These are phyloP conservation scores for Aspergillus nomiae DNA, from an alignment of 2,329 filamentous ascomycete genomes.

Conservation along the genomic window DNA sequence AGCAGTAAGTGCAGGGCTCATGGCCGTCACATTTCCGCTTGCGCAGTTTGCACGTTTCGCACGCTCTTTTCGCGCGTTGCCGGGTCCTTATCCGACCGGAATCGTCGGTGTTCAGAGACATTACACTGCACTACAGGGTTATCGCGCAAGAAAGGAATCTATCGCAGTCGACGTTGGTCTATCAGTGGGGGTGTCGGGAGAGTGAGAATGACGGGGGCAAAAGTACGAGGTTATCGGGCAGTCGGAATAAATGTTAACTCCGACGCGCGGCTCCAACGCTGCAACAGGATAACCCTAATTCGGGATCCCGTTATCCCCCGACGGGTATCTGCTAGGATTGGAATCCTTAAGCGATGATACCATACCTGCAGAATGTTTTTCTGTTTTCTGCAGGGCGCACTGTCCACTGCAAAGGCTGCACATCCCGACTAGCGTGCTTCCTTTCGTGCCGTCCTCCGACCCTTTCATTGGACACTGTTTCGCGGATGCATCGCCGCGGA, in stretches of 20 bases:
- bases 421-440: not conserved
- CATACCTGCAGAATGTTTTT: not conserved
- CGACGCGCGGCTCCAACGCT: not conserved
- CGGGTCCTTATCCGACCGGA: conserved; percentile 2
- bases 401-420: not conserved
- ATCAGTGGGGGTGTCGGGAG: not conserved
- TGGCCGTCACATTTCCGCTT: conserved; percentile 18
- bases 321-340: not conserved
- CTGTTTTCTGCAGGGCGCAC: not conserved
- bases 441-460: not conserved
- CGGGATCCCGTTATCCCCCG: not conserved
- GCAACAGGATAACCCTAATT: not conserved
- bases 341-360: not conserved
- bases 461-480: not conserved
- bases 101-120: not conserved
- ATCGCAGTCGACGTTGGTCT: not conserved
- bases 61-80: conserved; percentile 13
- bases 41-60: conserved; percentile 7
- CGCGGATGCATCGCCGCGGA: not conserved
- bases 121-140: not conserved
- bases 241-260: not conserved
- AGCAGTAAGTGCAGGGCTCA: conserved; percentile 7
- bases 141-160: not conserved
- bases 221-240: not conserved
- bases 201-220: not conserved